Evolutionary conservation across 108 stramenopile species (phyloP).

Genomic region (Cyclostephanos tholiformis): DNA sequence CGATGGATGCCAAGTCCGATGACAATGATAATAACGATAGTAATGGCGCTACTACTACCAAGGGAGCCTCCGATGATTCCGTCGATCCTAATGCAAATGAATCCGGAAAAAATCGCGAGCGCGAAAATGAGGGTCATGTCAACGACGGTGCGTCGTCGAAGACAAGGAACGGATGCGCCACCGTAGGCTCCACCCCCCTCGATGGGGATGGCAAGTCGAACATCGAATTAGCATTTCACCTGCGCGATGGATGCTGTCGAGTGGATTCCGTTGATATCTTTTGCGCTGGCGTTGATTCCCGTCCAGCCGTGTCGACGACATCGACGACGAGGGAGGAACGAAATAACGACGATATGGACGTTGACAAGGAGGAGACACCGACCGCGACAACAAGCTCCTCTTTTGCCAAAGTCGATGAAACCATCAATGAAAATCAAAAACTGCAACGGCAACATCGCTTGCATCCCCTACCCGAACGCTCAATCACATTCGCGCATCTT

Average conservation of each 20-base stretch:
- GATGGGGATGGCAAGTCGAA: constrained; percentile 13
- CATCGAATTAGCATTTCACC: constrained; percentile 35
- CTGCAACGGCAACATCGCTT: constrained; percentile 13
- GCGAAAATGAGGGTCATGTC: not conserved
- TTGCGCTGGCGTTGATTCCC: not conserved
- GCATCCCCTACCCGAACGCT: constrained; percentile 29
- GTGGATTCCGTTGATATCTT: constrained; percentile 45
- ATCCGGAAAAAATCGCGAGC: not conserved
- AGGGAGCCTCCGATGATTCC: not conserved
- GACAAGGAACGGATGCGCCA: not conserved
- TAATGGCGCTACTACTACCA: not conserved
- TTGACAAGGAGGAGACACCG: not conserved
- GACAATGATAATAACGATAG: not conserved
- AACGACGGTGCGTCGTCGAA: not conserved
- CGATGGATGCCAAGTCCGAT: not conserved
- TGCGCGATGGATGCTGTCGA: constrained; percentile 41
- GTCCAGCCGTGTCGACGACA: not conserved
- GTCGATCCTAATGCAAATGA: not conserved
- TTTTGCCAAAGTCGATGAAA: not conserved
- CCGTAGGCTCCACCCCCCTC: not conserved
- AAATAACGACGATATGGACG: not conserved
- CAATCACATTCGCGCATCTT: constrained; percentile 36
- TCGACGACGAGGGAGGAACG: not conserved
- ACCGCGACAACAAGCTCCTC: not conserved
- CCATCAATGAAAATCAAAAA: not conserved